Evolutionary conservation across 192 early-diverging fungal species (phyloP).

Genomic region (Entrophospora sp.): DNA sequence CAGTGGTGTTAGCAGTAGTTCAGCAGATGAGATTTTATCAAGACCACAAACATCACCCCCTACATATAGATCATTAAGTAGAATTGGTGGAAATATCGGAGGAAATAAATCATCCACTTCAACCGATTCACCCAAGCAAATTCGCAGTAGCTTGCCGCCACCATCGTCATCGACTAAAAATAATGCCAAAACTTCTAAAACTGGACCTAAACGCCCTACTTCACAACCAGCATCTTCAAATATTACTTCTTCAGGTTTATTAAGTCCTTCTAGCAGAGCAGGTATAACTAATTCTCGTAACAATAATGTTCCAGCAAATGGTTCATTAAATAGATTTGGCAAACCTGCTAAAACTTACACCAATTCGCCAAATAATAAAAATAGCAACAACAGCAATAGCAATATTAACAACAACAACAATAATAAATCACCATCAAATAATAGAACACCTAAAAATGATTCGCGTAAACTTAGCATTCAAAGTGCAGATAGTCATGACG

Average conservation of each 20-base stretch:
- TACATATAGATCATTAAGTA: background rate
- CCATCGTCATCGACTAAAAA: background rate
- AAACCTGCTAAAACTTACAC: too few relatives aligned
- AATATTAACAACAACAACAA: too few relatives aligned
- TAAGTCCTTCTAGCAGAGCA: background rate
- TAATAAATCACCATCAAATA: background rate
- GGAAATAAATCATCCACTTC: background rate
- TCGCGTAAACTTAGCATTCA: background rate
- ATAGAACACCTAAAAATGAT: background rate
- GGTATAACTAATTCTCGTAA: background rate
- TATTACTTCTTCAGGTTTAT: background rate
- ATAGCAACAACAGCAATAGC: background rate
- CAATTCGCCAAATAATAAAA: background rate
- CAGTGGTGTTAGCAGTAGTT: constrained; percentile 13
- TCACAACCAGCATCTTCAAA: background rate
- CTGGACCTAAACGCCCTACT: background rate
- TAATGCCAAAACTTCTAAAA: background rate
- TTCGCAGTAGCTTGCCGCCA: background rate
- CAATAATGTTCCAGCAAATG: too few relatives aligned
- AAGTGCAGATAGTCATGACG: constrained; percentile 7
- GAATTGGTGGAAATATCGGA: background rate
- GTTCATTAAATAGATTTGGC: too few relatives aligned
- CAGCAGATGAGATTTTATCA: background rate
- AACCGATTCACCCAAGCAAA: background rate
- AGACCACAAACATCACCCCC: background rate